phyloP scores from a whole-genome alignment of 2,329 filamentous ascomycete species.

The Aaosphaeria arxii region DNA sequence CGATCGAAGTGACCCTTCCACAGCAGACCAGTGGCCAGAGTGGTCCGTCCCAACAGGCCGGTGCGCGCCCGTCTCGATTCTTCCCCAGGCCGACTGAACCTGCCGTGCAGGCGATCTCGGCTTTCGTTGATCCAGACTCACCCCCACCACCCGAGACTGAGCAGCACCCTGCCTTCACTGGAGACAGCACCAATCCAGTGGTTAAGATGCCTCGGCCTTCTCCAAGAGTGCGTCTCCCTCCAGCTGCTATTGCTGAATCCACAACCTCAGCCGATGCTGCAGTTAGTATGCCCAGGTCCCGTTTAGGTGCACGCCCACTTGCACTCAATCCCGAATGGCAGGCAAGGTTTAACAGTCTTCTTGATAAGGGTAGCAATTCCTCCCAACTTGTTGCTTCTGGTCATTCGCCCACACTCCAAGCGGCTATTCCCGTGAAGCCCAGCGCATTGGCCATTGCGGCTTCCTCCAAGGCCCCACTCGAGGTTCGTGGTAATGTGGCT shows the following conservation, averaged over 20 bases:
- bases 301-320: constrained; percentile 36
- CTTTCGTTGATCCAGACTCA: constrained; percentile 19
- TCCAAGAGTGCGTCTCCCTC: constrained; percentile 79
- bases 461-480: constrained; percentile 60
- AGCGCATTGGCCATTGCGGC: constrained; percentile 59
- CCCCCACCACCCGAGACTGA: constrained; percentile 67
- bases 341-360: constrained; percentile 75
- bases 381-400: constrained; percentile 24
- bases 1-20: constrained; percentile 18
- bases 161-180: constrained; percentile 70
- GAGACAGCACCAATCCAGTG: constrained; percentile 62
- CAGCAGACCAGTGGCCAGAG: constrained; percentile 18
- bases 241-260: constrained; percentile 40
- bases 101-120: constrained; percentile 15
- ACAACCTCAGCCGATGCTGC: constrained; percentile 36
- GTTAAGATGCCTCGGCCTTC: constrained; percentile 68
- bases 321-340: constrained; percentile 64
- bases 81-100: constrained; percentile 31
- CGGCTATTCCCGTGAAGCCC: background rate
- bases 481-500: constrained; percentile 45
- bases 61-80: constrained; percentile 35
- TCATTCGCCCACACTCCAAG: constrained; percentile 28
- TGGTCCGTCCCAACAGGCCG: constrained; percentile 23
- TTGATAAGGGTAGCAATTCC: constrained; percentile 55
- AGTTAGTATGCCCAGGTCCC: constrained; percentile 38